phyloP scores from a whole-genome alignment of 1,139 yeast species.

The Kazachstania sp. region DNA sequence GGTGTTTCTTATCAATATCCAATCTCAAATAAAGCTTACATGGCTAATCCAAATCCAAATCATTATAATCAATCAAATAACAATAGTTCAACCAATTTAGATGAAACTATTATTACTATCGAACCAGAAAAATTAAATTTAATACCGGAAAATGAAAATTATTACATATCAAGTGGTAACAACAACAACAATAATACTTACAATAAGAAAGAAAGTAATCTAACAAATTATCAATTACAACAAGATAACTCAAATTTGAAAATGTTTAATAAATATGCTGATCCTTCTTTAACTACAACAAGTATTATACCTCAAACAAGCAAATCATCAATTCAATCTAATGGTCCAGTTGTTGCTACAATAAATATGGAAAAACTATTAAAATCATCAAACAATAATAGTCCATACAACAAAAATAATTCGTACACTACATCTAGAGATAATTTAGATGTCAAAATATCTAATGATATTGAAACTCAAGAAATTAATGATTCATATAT shows the following conservation, averaged over 20 bases:
- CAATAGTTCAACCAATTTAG: neutral
- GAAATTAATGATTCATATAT: slow-evolving; percentile 4
- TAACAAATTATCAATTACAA: neutral
- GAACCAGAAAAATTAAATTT: slow-evolving; percentile 4
- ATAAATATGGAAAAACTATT: neutral
- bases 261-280: slow-evolving; percentile 34
- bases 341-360: neutral
- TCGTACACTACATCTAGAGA: neutral
- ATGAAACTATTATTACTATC: slow-evolving; percentile 1
- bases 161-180: neutral
- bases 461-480: slow-evolving; percentile 17
- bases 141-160: neutral
- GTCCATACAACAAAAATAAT: neutral
- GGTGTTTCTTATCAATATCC: slow-evolving; percentile 6
- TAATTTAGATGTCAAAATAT: slow-evolving; percentile 20
- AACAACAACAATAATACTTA: neutral
- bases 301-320: slow-evolving; percentile 5
- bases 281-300: slow-evolving; percentile 33
- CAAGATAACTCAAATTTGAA: slow-evolving; percentile 7
- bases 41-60: slow-evolving; percentile 1
- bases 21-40: slow-evolving; percentile 4
- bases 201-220: neutral
- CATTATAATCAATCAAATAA: neutral
- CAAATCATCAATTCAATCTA: neutral
- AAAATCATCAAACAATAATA: neutral